Base-by-base conservation (phyloP, 805 yeast species). In the Isabelozyma gotoi region DNA sequence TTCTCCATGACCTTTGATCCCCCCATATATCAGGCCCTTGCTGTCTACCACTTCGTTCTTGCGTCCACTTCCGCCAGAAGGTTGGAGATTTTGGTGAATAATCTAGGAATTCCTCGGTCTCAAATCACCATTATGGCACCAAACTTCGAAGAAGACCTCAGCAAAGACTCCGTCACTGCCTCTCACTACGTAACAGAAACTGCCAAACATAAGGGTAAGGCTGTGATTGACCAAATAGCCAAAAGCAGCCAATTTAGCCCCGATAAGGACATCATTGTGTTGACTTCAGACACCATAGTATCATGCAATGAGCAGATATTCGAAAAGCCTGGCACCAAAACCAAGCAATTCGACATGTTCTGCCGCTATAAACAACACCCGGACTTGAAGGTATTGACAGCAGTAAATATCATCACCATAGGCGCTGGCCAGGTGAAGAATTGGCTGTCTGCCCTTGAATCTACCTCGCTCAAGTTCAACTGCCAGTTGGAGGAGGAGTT, bases 51-150 rank as follows among this genome's bases (percentile, higher is more conserved):
- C 3, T 67, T 91, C 19, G 68, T 88, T 4, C 72, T 92, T 5
- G 97, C 96, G 0, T 88, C 96, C 2, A 77, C 86, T 1, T 91
- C 97, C 0, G 92, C 95, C 2, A 73, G 97, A 46, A 68, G 99
- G 44, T 64, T 69, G 42, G 88, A 87, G 43, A 84, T 94, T n/a
- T 55, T 94, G 20, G 56, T 62, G 4, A 56, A 55, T 5, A 80
- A 84, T 51, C 60, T 85, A 59, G 84, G 84, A 0, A 62, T 85
- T 31, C 39, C 59, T 0, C 57, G 77, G 7, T 53, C 74, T 10
- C 64, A 62, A 19, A 68, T 85, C 0, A 61, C 77, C 11, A 19
- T 36, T 7, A 3, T 36, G 7, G 80, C 82, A 15, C 86, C 97
- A 0, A 67, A 78, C 7, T 92, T 89, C 56, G 85, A 80, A 41